Evolutionary conservation across 352 stramenopile species (phyloP).

Genomic region (Pythium brassicae): DNA sequence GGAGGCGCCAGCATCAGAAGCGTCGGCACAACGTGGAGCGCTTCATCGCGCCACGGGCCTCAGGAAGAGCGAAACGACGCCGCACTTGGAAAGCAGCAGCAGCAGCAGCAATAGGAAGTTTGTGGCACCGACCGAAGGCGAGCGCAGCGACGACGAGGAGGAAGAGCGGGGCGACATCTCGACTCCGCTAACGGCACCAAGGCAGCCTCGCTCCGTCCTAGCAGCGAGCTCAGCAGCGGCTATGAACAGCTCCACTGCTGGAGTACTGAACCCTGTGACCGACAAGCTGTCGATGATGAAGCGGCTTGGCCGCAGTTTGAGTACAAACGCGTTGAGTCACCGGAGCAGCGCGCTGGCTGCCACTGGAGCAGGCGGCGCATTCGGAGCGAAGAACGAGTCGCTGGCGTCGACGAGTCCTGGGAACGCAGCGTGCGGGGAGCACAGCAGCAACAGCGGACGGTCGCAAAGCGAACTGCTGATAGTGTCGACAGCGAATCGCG

Average conservation of each 20-base stretch:
- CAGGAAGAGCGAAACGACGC: conserved; percentile 12
- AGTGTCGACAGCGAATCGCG: not conserved
- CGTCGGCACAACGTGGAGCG: not conserved
- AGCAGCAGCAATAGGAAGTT: not conserved
- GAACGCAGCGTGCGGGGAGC: not conserved
- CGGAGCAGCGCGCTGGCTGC: not conserved
- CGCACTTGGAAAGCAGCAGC: not conserved
- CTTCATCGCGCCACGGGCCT: not conserved
- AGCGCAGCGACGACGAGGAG: not conserved
- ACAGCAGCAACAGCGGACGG: not conserved
- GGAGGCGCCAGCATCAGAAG: not conserved
- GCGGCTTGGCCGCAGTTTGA: conserved; percentile 10
- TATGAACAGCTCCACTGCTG: not conserved
- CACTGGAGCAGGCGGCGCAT: not conserved
- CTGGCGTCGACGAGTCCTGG: not conserved
- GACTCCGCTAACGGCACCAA: not conserved
- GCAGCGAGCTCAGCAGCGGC: not conserved
- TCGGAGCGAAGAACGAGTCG: not conserved
- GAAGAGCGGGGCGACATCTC: conserved; percentile 1
- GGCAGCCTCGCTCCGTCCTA: not conserved
- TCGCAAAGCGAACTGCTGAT: not conserved
- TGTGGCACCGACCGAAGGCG: too few relatives aligned
- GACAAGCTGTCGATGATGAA: conserved; percentile 3
- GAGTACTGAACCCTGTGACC: not conserved
- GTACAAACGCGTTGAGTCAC: not conserved